Percentiles rank a stretch among this genome's conserved stretches.
These are phyloP conservation scores for Parasarocladium wereldwijsianum DNA, from an alignment of 2,329 filamentous ascomycete species.

Conservation along the genomic window DNA sequence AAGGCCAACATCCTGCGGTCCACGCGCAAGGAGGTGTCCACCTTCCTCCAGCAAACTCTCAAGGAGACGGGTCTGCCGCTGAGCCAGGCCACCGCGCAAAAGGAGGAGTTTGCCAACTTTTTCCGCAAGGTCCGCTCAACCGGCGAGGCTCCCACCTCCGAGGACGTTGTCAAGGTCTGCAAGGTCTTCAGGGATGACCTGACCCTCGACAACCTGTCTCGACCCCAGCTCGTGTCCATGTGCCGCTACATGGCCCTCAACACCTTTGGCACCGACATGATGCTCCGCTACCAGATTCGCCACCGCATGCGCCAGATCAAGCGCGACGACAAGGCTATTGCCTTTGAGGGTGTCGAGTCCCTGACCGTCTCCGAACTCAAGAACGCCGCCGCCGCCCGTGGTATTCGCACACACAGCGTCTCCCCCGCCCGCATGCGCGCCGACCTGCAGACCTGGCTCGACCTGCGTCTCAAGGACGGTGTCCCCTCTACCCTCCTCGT, in stretches of 20 bases:
- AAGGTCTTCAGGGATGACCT: conserved; percentile 98
- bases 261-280: conserved; percentile 92
- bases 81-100: conserved; percentile 69
- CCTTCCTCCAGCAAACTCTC: conserved; percentile 75
- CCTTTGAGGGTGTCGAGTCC: conserved; percentile 82
- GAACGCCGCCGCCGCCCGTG: conserved; percentile 79
- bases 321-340: conserved; percentile 88
- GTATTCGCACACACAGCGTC: conserved; percentile 83
- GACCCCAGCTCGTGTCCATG: conserved; percentile 92
- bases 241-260: conserved; percentile 97
- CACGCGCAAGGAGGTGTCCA: conserved; percentile 86
- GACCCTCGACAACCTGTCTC: conserved; percentile 89
- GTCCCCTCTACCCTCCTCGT: conserved; percentile 95
- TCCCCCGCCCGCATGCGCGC: conserved; percentile 77
- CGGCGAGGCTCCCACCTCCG: conserved; percentile 72
- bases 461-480: conserved; percentile 80
- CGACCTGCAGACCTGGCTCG: conserved; percentile 86
- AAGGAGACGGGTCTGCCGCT: conserved; percentile 88
- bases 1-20: conserved; percentile 72
- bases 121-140: conserved; percentile 92
- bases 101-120: conserved; percentile 89
- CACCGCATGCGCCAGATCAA: conserved; percentile 99
- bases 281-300: conserved; percentile 92
- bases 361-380: conserved; percentile 90
- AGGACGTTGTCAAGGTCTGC: conserved; percentile 97